Conservation (phyloP, 805 yeast genomes). For the Vanderwaltozyma polyspora region DNA sequence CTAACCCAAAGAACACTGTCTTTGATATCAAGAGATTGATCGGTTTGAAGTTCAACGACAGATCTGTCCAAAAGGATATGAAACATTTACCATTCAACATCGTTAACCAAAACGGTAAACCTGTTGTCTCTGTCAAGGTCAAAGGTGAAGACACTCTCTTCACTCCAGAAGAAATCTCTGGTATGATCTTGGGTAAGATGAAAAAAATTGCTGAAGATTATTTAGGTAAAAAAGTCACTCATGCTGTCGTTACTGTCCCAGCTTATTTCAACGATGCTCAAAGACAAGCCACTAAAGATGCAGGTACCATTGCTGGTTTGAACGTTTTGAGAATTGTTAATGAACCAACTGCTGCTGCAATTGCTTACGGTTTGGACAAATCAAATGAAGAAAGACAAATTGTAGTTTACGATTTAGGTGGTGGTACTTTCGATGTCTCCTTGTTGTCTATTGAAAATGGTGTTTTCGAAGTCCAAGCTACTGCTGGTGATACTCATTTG, state of each 20-base stretch:
- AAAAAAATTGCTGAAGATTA: slow-evolving; percentile 85
- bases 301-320: slow-evolving; percentile 73
- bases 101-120: slow-evolving; percentile 64
- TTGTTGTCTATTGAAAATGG: slow-evolving; percentile 80
- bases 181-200: slow-evolving; percentile 88
- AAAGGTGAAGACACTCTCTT: slow-evolving; percentile 66
- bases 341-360: slow-evolving; percentile 96
- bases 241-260: slow-evolving; percentile 88
- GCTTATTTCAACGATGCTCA: slow-evolving; percentile 91
- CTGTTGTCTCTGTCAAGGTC: slow-evolving; percentile 64
- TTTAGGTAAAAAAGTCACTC: slow-evolving; percentile 72
- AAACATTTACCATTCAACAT: slow-evolving; percentile 75
- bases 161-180: slow-evolving; percentile 88
- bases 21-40: slow-evolving; percentile 88
- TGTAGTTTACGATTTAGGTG: slow-evolving; percentile 90
- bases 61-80: slow-evolving; percentile 67
- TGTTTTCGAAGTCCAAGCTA: slow-evolving; percentile 84
- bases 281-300: slow-evolving; percentile 90
- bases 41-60: slow-evolving; percentile 70
- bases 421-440: slow-evolving; percentile 95
- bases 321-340: slow-evolving; percentile 81
- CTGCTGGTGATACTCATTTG: slow-evolving; percentile 93
- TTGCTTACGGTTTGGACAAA: slow-evolving; percentile 89
- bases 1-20: slow-evolving; percentile 76
- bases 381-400: slow-evolving; percentile 77